phyloP scores from a whole-genome alignment of 2,329 filamentous ascomycete species.

The Exophiala sp. region DNA sequence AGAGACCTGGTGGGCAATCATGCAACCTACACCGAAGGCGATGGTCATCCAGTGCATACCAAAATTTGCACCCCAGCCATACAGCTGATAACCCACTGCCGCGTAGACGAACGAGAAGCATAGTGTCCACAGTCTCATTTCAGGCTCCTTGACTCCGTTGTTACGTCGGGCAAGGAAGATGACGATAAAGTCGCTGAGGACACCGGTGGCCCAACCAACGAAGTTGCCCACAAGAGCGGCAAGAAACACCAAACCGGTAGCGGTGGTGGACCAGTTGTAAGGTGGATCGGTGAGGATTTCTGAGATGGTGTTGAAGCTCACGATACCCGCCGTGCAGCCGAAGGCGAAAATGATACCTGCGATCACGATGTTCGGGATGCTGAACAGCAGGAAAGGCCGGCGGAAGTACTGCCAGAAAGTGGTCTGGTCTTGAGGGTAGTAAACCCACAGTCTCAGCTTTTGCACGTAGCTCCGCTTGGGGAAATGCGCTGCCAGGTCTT shows the following conservation, averaged over 20 bases:
- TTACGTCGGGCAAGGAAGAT: conserved; percentile 26
- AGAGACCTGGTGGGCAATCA: conserved; percentile 42
- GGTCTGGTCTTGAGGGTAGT: conserved; percentile 35
- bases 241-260: conserved; percentile 31
- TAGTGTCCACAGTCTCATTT: conserved; percentile 28
- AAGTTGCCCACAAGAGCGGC: conserved; percentile 31
- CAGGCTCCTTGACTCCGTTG: conserved; percentile 28
- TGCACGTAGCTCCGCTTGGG: conserved; percentile 30
- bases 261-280: conserved; percentile 32
- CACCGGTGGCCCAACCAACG: conserved; percentile 25
- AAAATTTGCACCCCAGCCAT: conserved; percentile 12
- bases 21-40: conserved; percentile 36
- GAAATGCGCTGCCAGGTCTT: conserved; percentile 16
- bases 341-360: conserved; percentile 42
- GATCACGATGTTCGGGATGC: conserved; percentile 40
- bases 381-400: conserved; percentile 39
- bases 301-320: conserved; percentile 36
- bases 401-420: conserved; percentile 38
- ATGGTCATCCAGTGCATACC: conserved; percentile 33
- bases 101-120: conserved; percentile 33
- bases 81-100: conserved; percentile 10
- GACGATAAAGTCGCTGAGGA: conserved; percentile 27
- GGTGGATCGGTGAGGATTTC: conserved; percentile 30
- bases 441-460: conserved; percentile 26
- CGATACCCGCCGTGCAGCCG: conserved; percentile 40